phyloP scores from a whole-genome alignment of 345 rosid species.

The Lepidium sativum region DNA sequence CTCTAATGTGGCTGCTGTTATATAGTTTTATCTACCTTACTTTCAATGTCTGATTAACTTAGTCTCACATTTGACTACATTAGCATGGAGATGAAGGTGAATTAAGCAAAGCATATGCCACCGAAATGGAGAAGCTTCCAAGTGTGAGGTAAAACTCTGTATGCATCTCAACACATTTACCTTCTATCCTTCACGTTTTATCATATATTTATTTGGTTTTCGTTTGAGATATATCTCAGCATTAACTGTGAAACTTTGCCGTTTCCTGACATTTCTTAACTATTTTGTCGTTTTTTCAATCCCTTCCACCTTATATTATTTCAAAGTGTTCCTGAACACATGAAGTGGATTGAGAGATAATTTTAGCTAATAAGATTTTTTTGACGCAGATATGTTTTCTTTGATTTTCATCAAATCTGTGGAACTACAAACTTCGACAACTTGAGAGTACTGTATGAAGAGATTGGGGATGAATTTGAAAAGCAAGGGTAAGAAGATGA shows the following conservation, averaged over 20 bases:
- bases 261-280: background rate
- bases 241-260: background rate
- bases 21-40: background rate
- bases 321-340: background rate
- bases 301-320: constrained; percentile 3
- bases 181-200: background rate
- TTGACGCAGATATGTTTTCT: constrained; percentile 62
- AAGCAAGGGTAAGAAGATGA: constrained; percentile 69
- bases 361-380: constrained; percentile 1
- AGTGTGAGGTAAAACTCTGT: constrained; percentile 67
- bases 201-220: background rate
- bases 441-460: constrained; percentile 59
- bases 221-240: background rate
- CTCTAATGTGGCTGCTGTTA: background rate
- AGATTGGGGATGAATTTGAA: constrained; percentile 61
- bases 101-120: constrained; percentile 66
- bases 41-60: constrained; percentile 5
- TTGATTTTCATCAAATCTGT: constrained; percentile 82
- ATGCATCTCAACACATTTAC: background rate
- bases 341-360: background rate
- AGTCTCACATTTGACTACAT: background rate
- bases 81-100: constrained; percentile 94
- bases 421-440: constrained; percentile 79
- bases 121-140: constrained; percentile 73
- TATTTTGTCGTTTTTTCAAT: background rate